Base-by-base conservation (phyloP, 2,329 filamentous ascomycete species). In the Epichloe uncinata region DNA sequence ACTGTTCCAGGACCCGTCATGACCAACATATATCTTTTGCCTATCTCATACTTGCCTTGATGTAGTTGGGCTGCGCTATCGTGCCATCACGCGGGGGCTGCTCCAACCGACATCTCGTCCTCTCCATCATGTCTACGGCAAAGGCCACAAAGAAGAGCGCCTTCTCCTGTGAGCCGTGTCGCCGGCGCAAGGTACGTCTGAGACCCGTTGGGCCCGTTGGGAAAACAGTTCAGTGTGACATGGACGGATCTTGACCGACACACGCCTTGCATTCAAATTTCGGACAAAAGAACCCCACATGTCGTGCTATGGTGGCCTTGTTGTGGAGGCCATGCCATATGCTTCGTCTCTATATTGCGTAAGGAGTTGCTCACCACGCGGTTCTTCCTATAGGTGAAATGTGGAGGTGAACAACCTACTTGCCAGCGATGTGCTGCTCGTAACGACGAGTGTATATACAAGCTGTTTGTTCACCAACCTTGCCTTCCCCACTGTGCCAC, bases 141-240 rank as follows among this genome's bases (percentile, higher is more conserved):
- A 69, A 69, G 58, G 64, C 66, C 43, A 68, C 66, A 49, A 71
- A 71, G 63, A 78, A 78, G 62, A 78, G 74, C 61, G 76, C 76
- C 54, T 79, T 79, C 61, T 78, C 75, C 16, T 79, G 76, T 60
- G 76, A 79, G 63, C 73, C 73, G 26, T 79, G 76, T 61, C 74
- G 76, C 52, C 72, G 76, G 60, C 74, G 76, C 60, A 79, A 79
- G 71, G 75, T 78, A 59, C 48, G 51, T 53, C 37, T 37, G 7
- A 16, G 20, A 45, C 13, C 30, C 18, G n/a, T 36, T 36, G 51
- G n/a, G n/a, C n/a, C n/a, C n/a, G n/a, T n/a, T n/a, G 22, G 18
- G 18, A n/a, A 42, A 8, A 43, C 6, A 33, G 13, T 15, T 22
- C n/a, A 7, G n/a, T 22, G 37, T 36, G 18, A n/a, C 41, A 30